These are phyloP conservation scores for Astrothelium macrocarpum DNA, from an alignment of 495 filamentous ascomycete species.

Conservation along the genomic window DNA sequence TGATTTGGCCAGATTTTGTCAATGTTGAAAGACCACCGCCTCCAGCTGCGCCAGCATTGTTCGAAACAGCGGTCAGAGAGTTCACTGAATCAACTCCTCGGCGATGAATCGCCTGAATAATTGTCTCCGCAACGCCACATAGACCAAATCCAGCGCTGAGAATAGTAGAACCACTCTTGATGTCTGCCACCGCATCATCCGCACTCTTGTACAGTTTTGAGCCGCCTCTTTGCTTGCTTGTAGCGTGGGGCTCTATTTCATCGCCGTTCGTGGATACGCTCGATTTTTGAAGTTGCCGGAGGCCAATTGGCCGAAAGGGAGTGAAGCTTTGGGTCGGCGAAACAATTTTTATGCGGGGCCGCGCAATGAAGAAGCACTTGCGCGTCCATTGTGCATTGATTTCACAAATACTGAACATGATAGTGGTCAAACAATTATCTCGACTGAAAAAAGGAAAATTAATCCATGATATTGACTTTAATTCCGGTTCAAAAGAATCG, in stretches of 20 bases:
- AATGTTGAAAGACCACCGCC: constrained; percentile 46
- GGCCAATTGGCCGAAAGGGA: not conserved
- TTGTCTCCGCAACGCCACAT: constrained; percentile 42
- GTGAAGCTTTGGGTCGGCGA: not conserved
- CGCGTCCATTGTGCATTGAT: not conserved
- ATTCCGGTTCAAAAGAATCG: not conserved
- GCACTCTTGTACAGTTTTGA: constrained; percentile 49
- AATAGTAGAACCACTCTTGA: constrained; percentile 48
- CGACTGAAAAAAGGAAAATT: not conserved
- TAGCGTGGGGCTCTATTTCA: constrained; percentile 10
- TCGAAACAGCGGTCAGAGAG: constrained; percentile 52
- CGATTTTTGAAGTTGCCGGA: constrained; percentile 2
- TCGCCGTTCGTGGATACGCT: not conserved
- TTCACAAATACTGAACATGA: not conserved
- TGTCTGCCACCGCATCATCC: constrained; percentile 51
- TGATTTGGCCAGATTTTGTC: constrained; percentile 45
- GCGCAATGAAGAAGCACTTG: not conserved
- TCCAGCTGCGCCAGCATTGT: constrained; percentile 51
- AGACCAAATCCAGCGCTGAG: constrained; percentile 54
- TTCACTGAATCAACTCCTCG: constrained; percentile 26
- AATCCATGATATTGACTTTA: not conserved
- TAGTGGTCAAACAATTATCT: not conserved
- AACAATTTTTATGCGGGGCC: not conserved
- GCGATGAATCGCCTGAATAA: constrained; percentile 26
- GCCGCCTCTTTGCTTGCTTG: constrained; percentile 29